Evolutionary conservation across 73 alveolate genomes (phyloP).

Genomic region (Stentor roeselii): DNA sequence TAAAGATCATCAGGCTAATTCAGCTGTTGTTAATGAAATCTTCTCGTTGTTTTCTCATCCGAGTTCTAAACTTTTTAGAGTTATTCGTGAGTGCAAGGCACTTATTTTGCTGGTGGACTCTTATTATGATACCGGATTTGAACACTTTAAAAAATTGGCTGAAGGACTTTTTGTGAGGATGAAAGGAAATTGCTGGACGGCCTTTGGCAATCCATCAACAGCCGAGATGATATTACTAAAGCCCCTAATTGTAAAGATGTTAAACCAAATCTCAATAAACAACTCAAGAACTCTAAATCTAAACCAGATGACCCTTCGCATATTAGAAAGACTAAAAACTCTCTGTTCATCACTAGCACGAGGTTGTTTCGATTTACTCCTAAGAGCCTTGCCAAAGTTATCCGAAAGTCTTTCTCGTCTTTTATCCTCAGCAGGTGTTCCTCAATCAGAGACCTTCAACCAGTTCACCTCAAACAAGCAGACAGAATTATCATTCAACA

Average conservation of each 20-base stretch:
- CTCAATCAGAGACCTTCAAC: background rate
- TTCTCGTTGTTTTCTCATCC: background rate
- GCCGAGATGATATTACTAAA: background rate
- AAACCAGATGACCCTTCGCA: background rate
- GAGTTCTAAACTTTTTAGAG: slow-evolving; percentile 7
- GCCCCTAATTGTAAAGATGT: background rate
- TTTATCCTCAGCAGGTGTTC: background rate
- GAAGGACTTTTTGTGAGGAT: slow-evolving; percentile 24
- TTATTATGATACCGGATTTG: slow-evolving; percentile 1
- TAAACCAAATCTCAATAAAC: background rate
- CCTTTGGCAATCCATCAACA: background rate
- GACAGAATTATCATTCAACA: background rate
- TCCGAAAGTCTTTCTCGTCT: background rate
- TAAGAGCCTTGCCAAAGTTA: background rate
- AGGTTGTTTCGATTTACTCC: background rate
- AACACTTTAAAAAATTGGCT: slow-evolving; percentile 3
- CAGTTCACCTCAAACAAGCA: background rate
- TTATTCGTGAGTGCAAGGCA: background rate
- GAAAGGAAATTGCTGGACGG: background rate
- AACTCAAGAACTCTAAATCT: background rate
- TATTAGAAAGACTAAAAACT: background rate
- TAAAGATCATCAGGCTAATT: background rate
- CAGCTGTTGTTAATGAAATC: background rate
- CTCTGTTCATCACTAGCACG: background rate
- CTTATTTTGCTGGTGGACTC: background rate